Conservation (phyloP, 176 grass and related monocot genomes). For the Oryza meyeriana region DNA sequence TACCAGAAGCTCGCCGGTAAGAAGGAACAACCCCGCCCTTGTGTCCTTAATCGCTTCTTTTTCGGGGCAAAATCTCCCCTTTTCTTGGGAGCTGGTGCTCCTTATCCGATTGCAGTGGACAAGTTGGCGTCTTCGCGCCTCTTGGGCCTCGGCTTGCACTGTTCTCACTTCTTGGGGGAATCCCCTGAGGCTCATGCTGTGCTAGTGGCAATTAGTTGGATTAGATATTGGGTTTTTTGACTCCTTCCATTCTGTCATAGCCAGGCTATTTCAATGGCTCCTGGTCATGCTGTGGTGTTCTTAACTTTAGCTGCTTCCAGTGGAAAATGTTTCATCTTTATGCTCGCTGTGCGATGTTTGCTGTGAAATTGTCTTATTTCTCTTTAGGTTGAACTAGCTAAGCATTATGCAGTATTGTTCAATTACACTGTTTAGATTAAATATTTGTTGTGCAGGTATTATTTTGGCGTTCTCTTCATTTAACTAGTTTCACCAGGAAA, state of each 20-base stretch:
- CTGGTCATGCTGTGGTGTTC: neutral
- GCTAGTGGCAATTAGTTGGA: neutral
- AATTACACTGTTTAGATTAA: neutral
- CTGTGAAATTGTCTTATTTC: no score
- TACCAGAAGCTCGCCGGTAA: conserved; percentile 44
- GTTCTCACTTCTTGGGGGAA: neutral
- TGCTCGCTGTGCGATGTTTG: neutral
- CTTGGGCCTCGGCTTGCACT: neutral
- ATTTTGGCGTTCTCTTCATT: neutral
- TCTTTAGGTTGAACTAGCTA: neutral
- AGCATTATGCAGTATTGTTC: neutral
- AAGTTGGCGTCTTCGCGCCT: neutral
- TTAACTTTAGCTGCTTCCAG: neutral
- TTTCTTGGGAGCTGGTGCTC: neutral
- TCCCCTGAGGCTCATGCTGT: no score
- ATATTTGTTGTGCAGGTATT: neutral
- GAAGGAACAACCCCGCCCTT: neutral
- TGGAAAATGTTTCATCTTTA: neutral
- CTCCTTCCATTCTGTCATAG: neutral
- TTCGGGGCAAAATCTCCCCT: neutral
- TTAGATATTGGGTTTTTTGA: neutral
- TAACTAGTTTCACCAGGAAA: neutral
- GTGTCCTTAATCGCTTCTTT: neutral
- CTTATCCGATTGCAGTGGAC: neutral
- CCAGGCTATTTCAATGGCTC: neutral